A percentile compares a stretch with the other conserved stretches of the same genome.
These are phyloP conservation scores for Gynandropsis gynandra DNA, from an alignment of 345 rosid genomes.

Conservation along the genomic window DNA sequence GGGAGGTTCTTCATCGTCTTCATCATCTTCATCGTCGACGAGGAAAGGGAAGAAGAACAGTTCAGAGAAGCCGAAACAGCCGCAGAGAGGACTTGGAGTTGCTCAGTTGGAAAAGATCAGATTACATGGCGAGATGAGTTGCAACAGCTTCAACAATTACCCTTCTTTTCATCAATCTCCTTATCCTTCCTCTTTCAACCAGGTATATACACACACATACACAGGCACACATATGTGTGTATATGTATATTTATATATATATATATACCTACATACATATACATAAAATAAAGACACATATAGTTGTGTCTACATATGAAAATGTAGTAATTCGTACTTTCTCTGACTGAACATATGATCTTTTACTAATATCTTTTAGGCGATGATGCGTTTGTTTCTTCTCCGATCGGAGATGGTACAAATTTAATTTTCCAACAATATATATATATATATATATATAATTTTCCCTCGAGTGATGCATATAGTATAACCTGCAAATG, in stretches of 20 bases:
- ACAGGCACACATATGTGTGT: background rate
- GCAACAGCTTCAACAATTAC: conserved; percentile 25
- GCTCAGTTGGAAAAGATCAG: conserved; percentile 93
- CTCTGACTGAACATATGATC: too few relatives aligned
- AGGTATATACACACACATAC: conserved; percentile 33
- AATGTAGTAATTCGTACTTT: too few relatives aligned
- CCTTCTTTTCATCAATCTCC: conserved; percentile 37
- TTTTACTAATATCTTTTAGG: too few relatives aligned
- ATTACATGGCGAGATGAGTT: conserved; percentile 49
- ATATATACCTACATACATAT: background rate
- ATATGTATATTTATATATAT: conserved; percentile 9
- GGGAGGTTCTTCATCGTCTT: conserved; percentile 33
- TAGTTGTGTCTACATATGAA: too few relatives aligned
- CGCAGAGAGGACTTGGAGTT: conserved; percentile 96
- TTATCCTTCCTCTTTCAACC: conserved; percentile 46
- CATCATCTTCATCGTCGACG: conserved; percentile 44
- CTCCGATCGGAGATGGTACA: too few relatives aligned
- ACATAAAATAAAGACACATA: too few relatives aligned
- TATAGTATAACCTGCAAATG: too few relatives aligned
- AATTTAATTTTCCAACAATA: too few relatives aligned
- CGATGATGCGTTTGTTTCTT: too few relatives aligned
- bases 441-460: too few relatives aligned
- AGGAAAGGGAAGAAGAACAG: conserved; percentile 68
- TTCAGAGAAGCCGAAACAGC: conserved; percentile 83
- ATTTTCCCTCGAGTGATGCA: background rate